Percentiles rank a stretch among this genome's conserved stretches.
These are phyloP conservation scores for Xylaria sp. DNA, from an alignment of 2,329 filamentous ascomycete species.

Conservation along the genomic window DNA sequence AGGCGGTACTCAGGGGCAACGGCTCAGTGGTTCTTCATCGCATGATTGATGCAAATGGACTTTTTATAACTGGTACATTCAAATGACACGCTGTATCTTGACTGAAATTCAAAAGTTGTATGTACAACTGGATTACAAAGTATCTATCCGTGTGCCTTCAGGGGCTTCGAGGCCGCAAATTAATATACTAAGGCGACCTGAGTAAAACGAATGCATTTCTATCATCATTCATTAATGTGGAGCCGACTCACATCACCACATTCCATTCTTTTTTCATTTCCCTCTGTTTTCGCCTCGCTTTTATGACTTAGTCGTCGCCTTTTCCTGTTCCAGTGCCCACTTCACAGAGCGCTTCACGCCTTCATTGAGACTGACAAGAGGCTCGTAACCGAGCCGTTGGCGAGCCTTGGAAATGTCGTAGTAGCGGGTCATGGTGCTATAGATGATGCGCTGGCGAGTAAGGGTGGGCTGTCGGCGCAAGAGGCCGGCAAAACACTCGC, in stretches of 20 bases:
- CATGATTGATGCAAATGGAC: neutral
- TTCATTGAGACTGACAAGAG: slow-evolving; percentile 73
- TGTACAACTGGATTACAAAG: slow-evolving; percentile 23
- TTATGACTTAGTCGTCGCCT: slow-evolving; percentile 43
- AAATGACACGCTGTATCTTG: slow-evolving; percentile 5
- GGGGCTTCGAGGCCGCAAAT: slow-evolving; percentile 4
- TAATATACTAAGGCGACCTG: slow-evolving; percentile 15
- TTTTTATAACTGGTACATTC: slow-evolving; percentile 3
- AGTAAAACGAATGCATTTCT: slow-evolving; percentile 8
- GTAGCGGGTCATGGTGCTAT: slow-evolving; percentile 79
- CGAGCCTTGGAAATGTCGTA: slow-evolving; percentile 82
- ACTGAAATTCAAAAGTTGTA: slow-evolving; percentile 25
- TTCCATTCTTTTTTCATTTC: neutral
- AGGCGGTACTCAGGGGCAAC: slow-evolving; percentile 14
- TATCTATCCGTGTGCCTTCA: slow-evolving; percentile 14
- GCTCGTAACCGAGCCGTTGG: slow-evolving; percentile 73
- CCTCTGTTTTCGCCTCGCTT: neutral
- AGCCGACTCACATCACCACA: slow-evolving; percentile 16
- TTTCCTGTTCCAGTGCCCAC: slow-evolving; percentile 65
- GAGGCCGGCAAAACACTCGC: slow-evolving; percentile 62
- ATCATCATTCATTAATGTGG: slow-evolving; percentile 32
- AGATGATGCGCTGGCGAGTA: slow-evolving; percentile 69
- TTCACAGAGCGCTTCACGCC: slow-evolving; percentile 65
- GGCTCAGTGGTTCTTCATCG: slow-evolving; percentile 4
- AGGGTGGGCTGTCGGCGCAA: slow-evolving; percentile 66